Conservation (phyloP, 352 stramenopile species). For the Nothophytophthora sp. region DNA sequence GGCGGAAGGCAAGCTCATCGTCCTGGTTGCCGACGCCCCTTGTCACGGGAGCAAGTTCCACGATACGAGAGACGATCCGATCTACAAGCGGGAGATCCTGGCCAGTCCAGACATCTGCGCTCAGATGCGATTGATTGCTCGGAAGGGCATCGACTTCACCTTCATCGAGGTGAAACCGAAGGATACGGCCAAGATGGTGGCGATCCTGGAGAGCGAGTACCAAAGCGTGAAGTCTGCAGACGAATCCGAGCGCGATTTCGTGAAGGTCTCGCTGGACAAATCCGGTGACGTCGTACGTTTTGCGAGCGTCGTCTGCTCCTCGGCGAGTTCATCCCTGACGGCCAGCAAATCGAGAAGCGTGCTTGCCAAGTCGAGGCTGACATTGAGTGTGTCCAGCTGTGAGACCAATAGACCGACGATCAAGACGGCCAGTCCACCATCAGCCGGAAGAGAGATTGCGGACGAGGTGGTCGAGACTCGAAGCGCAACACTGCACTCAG, state of each 20-base stretch:
- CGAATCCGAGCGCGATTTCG: slow-evolving; percentile 21
- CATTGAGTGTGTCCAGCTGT: background rate
- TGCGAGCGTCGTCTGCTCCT: slow-evolving; percentile 8
- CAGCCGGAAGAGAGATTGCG: too few species aligned
- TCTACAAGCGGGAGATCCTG: slow-evolving; percentile 15
- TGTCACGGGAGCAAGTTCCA: slow-evolving; percentile 40
- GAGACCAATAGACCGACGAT: slow-evolving; percentile 5
- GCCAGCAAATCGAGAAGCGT: slow-evolving; percentile 27
- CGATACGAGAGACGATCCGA: slow-evolving; percentile 1
- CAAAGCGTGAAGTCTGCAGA: slow-evolving; percentile 1
- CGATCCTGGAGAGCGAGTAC: slow-evolving; percentile 29
- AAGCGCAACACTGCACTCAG: too few species aligned
- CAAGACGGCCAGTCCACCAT: too few species aligned
- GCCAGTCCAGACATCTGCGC: slow-evolving; percentile 30
- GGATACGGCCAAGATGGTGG: slow-evolving; percentile 31
- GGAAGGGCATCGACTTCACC: slow-evolving; percentile 38
- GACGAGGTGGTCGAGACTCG: too few species aligned
- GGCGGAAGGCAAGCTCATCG: slow-evolving; percentile 25
- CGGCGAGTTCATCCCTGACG: slow-evolving; percentile 25
- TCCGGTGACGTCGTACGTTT: slow-evolving; percentile 16
- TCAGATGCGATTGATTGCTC: slow-evolving; percentile 32
- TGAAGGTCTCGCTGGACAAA: slow-evolving; percentile 14
- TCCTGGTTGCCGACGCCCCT: slow-evolving; percentile 35
- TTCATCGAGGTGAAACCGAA: slow-evolving; percentile 32
- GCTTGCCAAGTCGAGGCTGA: slow-evolving; percentile 7